phyloP scores from a whole-genome alignment of 139 green algal species.

The Chlamydomonas schloesseri region DNA sequence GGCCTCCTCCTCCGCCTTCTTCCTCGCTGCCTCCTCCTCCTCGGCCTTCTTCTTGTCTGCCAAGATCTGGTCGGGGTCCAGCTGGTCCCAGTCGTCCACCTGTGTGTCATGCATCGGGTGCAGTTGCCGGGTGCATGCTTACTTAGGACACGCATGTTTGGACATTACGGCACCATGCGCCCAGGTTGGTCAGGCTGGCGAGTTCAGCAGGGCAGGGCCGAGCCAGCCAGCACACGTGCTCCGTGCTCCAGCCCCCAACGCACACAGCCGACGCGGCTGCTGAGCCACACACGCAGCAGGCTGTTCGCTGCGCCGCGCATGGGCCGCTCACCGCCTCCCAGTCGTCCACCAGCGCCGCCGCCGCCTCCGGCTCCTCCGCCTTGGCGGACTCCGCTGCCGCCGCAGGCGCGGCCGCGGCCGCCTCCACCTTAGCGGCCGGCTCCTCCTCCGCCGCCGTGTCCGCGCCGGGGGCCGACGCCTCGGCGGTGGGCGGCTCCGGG shows the following conservation, averaged over 20 bases:
- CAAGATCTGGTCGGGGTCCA: slow-evolving; percentile 73
- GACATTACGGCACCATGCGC: no score
- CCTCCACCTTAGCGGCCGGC: slow-evolving; percentile 1
- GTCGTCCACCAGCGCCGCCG: slow-evolving; percentile 47
- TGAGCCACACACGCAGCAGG: no score
- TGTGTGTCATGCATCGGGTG: background rate
- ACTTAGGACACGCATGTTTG: no score
- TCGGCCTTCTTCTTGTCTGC: slow-evolving; percentile 53
- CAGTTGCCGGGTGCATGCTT: no score
- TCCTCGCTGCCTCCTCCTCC: slow-evolving; percentile 38
- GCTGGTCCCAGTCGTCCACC: slow-evolving; percentile 77
- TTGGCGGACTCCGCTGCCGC: background rate
- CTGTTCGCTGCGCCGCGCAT: no score
- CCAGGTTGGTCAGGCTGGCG: no score
- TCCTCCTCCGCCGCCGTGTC: background rate
- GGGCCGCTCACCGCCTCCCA: slow-evolving; percentile 64
- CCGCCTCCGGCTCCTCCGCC: background rate
- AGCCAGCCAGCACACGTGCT: no score
- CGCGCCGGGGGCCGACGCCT: background rate
- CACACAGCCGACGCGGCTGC: no score
- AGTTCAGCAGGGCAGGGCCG: no score
- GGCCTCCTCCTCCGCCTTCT: slow-evolving; percentile 42
- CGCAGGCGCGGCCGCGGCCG: slow-evolving; percentile 8
- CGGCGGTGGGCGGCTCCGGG: background rate
- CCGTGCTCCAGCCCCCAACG: no score